Conservation (phyloP, 2,329 filamentous ascomycete species). For the Beauveria brongniartii region DNA sequence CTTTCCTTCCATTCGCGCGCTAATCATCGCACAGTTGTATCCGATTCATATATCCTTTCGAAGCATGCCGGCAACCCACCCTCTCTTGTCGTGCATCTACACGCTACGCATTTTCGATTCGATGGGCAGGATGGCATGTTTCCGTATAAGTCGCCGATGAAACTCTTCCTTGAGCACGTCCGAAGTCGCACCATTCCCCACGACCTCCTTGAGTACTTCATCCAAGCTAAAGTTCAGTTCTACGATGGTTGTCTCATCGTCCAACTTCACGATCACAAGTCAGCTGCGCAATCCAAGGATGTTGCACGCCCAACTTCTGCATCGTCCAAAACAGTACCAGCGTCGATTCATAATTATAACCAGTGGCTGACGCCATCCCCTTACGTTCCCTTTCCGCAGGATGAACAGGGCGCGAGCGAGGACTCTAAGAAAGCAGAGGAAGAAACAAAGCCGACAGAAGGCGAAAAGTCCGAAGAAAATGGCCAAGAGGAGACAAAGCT, state of each 20-base stretch:
- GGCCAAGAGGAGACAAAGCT: slow-evolving; percentile 29
- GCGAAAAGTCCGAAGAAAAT: slow-evolving; percentile 23
- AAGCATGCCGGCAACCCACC: slow-evolving; percentile 70
- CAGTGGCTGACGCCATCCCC: slow-evolving; percentile 84
- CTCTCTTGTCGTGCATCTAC: slow-evolving; percentile 78
- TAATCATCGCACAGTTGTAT: slow-evolving; percentile 50
- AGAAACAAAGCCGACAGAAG: slow-evolving; percentile 14
- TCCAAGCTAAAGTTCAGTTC: slow-evolving; percentile 64
- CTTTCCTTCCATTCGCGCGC: neutral
- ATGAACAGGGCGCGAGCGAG: slow-evolving; percentile 34
- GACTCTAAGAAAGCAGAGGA: slow-evolving; percentile 33
- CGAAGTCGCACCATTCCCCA: slow-evolving; percentile 73
- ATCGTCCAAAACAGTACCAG: slow-evolving; percentile 57
- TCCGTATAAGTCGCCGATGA: slow-evolving; percentile 87
- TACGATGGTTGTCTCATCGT: slow-evolving; percentile 96
- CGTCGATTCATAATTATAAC: slow-evolving; percentile 89
- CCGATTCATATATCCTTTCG: slow-evolving; percentile 69
- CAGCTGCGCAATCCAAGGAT: slow-evolving; percentile 53
- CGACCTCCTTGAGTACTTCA: slow-evolving; percentile 75
- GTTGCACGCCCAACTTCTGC: slow-evolving; percentile 40
- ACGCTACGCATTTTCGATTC: slow-evolving; percentile 81
- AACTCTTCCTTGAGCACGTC: slow-evolving; percentile 68
- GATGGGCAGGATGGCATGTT: slow-evolving; percentile 92
- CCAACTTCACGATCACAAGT: slow-evolving; percentile 82
- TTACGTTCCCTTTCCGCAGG: slow-evolving; percentile 65